These are phyloP conservation scores for Dittrichia graveolens DNA, from an alignment of 129 eudicot genomes.

Conservation along the genomic window DNA sequence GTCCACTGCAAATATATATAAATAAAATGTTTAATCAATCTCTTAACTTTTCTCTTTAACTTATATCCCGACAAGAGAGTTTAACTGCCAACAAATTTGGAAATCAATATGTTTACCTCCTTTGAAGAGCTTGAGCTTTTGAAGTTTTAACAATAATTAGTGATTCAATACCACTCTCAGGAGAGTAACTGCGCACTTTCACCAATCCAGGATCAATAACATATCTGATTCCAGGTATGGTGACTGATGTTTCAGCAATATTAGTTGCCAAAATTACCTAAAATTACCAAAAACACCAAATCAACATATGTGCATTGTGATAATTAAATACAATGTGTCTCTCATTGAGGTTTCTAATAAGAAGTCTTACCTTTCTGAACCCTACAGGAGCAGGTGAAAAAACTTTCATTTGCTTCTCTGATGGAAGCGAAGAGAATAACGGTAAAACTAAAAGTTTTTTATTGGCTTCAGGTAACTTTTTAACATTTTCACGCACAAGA, in stretches of 20 bases:
- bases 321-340: too few relatives aligned
- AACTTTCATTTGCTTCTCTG: conserved; percentile 90
- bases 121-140: conserved; percentile 97
- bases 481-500: conserved; percentile 70
- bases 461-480: conserved; percentile 61
- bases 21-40: too few relatives aligned
- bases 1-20: conserved; percentile 95
- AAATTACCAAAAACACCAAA: conserved; percentile 1
- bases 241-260: conserved; percentile 98
- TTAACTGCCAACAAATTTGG: background rate
- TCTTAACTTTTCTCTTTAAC: background rate
- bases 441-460: conserved; percentile 66
- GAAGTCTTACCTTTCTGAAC: conserved; percentile 66
- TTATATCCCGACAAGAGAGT: background rate
- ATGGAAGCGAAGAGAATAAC: conserved; percentile 88
- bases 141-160: conserved; percentile 80
- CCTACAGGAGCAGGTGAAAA: conserved; percentile 74
- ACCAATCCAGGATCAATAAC: conserved; percentile 98
- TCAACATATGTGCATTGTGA: background rate
- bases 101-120: conserved; percentile 57
- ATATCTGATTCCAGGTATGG: conserved; percentile 96
- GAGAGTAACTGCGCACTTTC: conserved; percentile 79
- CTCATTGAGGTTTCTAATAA: too few relatives aligned
- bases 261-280: conserved; percentile 94
- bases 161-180: conserved; percentile 82